Percentiles rank a stretch among this genome's conserved stretches.
Evolutionary conservation across 73 alveolate species (phyloP).

Genomic region (Paraurostyla sp.): DNA sequence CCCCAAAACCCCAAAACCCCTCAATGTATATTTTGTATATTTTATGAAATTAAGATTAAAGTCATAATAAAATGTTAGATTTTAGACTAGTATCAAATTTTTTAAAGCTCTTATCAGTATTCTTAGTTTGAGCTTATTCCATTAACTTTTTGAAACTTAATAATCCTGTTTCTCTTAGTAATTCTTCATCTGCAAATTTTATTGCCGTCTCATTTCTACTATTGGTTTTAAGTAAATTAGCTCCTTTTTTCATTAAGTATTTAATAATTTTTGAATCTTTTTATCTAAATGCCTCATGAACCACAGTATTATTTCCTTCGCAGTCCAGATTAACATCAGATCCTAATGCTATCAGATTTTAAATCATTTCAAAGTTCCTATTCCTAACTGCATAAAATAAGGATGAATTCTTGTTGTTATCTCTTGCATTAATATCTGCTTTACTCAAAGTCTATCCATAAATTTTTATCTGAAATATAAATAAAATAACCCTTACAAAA

Average conservation of each 20-base stretch:
- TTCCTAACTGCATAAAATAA: slow-evolving; percentile 9
- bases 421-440: slow-evolving; percentile 41
- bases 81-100: too few relatives aligned
- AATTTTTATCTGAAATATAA: background rate
- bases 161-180: background rate
- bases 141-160: background rate
- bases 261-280: slow-evolving; percentile 9
- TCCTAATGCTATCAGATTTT: background rate
- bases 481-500: background rate
- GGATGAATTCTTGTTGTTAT: slow-evolving; percentile 13
- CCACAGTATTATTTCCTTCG: slow-evolving; percentile 20
- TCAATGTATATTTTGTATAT: too few relatives aligned
- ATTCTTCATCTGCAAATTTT: slow-evolving; percentile 2
- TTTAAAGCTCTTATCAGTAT: too few relatives aligned
- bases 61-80: too few relatives aligned
- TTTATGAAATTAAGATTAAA: too few relatives aligned
- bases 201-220: background rate
- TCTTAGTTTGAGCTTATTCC: too few relatives aligned
- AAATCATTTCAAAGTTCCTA: background rate
- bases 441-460: slow-evolving; percentile 2
- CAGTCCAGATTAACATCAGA: slow-evolving; percentile 25
- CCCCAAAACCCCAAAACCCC: too few relatives aligned
- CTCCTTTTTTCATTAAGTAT: background rate
- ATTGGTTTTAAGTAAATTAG: background rate
- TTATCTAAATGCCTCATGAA: slow-evolving; percentile 4